Evolutionary conservation across 805 yeast genomes (phyloP).

Genomic region (Candida adriatica): DNA sequence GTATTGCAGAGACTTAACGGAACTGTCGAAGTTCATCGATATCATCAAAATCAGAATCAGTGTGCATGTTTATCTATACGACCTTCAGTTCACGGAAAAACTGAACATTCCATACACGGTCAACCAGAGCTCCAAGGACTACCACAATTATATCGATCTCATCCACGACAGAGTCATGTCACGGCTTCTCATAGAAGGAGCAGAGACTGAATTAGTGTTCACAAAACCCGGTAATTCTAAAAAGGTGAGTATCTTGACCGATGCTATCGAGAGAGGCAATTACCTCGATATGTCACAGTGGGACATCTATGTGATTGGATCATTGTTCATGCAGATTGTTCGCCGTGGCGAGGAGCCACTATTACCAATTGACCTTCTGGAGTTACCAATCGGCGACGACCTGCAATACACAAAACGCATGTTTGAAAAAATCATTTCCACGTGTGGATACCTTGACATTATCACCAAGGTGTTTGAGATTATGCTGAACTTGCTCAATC

Average conservation of each 20-base stretch:
- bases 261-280: constrained; percentile 48
- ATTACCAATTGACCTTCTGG: constrained; percentile 41
- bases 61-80: constrained; percentile 65
- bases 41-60: constrained; percentile 72
- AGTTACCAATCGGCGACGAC: constrained; percentile 48
- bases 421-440: constrained; percentile 28
- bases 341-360: constrained; percentile 48
- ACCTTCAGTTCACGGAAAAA: constrained; percentile 43
- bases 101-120: constrained; percentile 39
- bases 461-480: constrained; percentile 39
- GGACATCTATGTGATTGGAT: constrained; percentile 43
- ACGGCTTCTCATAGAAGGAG: constrained; percentile 35
- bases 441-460: constrained; percentile 26
- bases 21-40: constrained; percentile 43
- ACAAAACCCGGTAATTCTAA: constrained; percentile 51
- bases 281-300: constrained; percentile 56
- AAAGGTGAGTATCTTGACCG: constrained; percentile 36
- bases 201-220: constrained; percentile 38
- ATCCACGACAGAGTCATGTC: constrained; percentile 45
- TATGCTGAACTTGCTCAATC: constrained; percentile 34
- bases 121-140: constrained; percentile 25
- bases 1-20: constrained; percentile 30
- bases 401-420: constrained; percentile 34
- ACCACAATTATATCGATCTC: constrained; percentile 30
- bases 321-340: constrained; percentile 38